Conservation (phyloP, 768 basidiomycete genomes). For the Gloeopeniophorella convolvens region DNA sequence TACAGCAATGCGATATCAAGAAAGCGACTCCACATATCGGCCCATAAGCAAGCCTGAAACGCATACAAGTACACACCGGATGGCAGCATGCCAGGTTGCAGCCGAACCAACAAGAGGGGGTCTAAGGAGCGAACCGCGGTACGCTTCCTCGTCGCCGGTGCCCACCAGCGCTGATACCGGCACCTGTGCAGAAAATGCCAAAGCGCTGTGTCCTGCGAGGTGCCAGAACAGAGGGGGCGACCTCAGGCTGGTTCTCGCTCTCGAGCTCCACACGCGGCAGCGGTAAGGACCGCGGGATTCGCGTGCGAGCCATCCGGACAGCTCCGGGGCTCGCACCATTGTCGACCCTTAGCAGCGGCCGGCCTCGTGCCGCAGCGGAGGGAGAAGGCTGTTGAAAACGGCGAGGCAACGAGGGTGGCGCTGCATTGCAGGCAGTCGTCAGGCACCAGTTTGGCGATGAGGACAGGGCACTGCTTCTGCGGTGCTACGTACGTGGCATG, state of each 20-base stretch:
- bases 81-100: neutral
- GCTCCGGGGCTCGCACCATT: neutral
- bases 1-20: neutral
- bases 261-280: neutral
- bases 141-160: neutral
- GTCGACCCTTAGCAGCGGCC: constrained; percentile 7
- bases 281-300: constrained; percentile 8
- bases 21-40: neutral
- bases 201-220: constrained; percentile 17
- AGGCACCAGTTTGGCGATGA: neutral
- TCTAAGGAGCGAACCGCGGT: constrained; percentile 8
- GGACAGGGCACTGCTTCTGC: neutral
- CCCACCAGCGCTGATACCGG: neutral
- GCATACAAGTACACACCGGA: neutral
- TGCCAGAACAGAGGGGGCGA: neutral
- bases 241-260: neutral
- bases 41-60: neutral
- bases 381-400: constrained; percentile 15
- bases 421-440: constrained; percentile 9
- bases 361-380: constrained; percentile 16
- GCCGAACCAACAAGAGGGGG: neutral
- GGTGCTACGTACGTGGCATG: constrained; percentile 21
- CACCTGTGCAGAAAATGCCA: constrained; percentile 18
- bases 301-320: constrained; percentile 18
- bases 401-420: constrained; percentile 19